phyloP scores from a whole-genome alignment of 306 rosid genomes.

The Abrus precatorius region DNA sequence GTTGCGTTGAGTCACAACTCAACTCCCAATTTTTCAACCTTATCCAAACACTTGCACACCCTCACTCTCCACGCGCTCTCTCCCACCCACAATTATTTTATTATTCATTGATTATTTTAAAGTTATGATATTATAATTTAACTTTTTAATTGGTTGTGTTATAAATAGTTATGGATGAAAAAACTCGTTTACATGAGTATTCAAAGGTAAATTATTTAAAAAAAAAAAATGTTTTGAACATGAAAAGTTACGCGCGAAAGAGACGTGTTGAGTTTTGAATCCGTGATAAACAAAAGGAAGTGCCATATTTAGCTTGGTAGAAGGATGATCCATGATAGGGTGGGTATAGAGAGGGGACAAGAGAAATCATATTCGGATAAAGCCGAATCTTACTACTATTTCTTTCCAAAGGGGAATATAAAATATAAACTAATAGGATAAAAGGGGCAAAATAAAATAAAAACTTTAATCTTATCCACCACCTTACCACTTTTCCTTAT shows the following conservation, averaged over 20 bases:
- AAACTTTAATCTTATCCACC: conserved; percentile 54
- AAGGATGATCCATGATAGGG: conserved; percentile 11
- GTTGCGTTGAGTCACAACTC: background rate
- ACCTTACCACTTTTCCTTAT: conserved; percentile 31
- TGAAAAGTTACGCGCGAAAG: conserved; percentile 31
- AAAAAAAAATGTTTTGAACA: background rate
- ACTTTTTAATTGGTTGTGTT: no score
- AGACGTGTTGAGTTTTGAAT: background rate
- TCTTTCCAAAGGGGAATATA: conserved; percentile 34
- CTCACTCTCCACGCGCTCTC: conserved; percentile 35
- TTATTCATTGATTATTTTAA: no score
- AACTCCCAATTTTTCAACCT: conserved; percentile 25
- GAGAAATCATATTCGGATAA: conserved; percentile 50
- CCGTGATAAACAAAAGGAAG: background rate
- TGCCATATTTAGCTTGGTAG: conserved; percentile 17
- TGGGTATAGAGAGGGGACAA: conserved; percentile 37
- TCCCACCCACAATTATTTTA: background rate
- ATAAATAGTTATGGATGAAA: no score
- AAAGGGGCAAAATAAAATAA: background rate
- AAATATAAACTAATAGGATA: conserved; percentile 3
- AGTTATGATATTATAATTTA: no score
- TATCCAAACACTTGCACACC: conserved; percentile 39
- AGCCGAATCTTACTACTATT: conserved; percentile 57
- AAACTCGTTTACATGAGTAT: no score
- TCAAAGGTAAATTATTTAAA: background rate